Evolutionary conservation across 805 yeast genomes (phyloP), one percentile per base, ranked within the genome.

Genomic region (Geotrichum ghanense): DNA sequence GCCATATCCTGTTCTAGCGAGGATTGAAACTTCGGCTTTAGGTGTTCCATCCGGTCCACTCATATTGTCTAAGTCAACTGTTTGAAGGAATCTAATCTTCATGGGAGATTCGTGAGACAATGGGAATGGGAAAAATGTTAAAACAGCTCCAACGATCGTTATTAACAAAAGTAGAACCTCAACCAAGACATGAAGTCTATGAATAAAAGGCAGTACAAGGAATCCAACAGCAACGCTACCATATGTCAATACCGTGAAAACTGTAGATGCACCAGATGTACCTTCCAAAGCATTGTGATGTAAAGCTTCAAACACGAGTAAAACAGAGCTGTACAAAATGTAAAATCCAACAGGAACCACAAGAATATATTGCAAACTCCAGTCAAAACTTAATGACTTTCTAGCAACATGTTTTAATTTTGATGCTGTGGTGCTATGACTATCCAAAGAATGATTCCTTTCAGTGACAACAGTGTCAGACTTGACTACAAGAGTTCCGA

Each of bases 221-320:
- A 70, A 40, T 0, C 72, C 66, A 3, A 76, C 50, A 6, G 65
- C 50, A 6, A 70, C 52, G 0, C 75, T 62, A 14, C 70, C 54
- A 3, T 56, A 45, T 3, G 69, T 51, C 2, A 72, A 45, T 10
- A 67, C 47, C 17, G 60, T 50, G 56, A 68, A 69, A 0, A 76
- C 65, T 16, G 61, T 48, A 4, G 54, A 44, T 4, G 76, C 74
- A 3, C 78, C 65, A 3, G 54, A 52, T 14, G 65, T 59, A 4
- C 81, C 75, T 57, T 87, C 95, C 56, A 81, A 87, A 19, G 78
- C 72, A 0, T 89, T 76, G 63, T 85, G 87, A 55, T 74, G 74
- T 19, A 82, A 51, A 0, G 85, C 92, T 48, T 78, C 79, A 26
- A 85, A 58, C 1, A 79, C 56, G 48, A 83, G 62, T 49, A 70